Evolutionary conservation across 257 asterid genomes (phyloP), one percentile per base, ranked within the genome.

Genomic region (Euphrasia confusa): DNA sequence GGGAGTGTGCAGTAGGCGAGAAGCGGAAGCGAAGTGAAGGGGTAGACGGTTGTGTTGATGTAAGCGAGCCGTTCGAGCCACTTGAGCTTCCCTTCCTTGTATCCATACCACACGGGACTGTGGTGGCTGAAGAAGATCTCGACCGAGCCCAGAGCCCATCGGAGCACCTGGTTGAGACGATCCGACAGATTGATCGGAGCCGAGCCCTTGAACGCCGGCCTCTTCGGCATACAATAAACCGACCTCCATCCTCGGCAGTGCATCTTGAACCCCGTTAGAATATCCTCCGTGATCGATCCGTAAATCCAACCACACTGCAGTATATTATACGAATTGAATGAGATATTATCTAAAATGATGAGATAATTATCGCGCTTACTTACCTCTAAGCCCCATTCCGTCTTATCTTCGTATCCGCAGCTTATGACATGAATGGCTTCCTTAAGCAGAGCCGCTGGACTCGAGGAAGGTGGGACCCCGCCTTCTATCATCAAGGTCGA

Each of bases 311-410:
- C 97, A 64, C 87, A 84, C 97, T 90, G 83, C 54, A 54, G 1
- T 21, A 21, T 21, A 21, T 21, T 21, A 21, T 21, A 21, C 24
- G 24, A 21, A 21, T 21, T 13, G 13, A 1, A 2, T 45, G 17
- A 45, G 1, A 45, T 11, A 5, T 5, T 10, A 8, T 30, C 33
- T 30, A 13, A 45, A 45, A 10, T 10, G 47, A 44, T 2, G 57
- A 3, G 47, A 44, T 2, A 60, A 2, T 30, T 30, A 30, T 30
- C 5, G 33, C n/a, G n/a, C n/a, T n/a, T 32, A 92, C 24, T 21
- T 32, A 92, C 99, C 96, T 89, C 99, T 84, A 86, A 83, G 62
- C 97, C 99, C 99, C 99, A 92, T 64, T 92, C 97, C 2, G 95
- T 81, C 69, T 92, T 92, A 77, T 89, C 97, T 72, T 92, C 99